Conservation (phyloP, 371 early-diverging fungal species). For the Rhizopus sp. region DNA sequence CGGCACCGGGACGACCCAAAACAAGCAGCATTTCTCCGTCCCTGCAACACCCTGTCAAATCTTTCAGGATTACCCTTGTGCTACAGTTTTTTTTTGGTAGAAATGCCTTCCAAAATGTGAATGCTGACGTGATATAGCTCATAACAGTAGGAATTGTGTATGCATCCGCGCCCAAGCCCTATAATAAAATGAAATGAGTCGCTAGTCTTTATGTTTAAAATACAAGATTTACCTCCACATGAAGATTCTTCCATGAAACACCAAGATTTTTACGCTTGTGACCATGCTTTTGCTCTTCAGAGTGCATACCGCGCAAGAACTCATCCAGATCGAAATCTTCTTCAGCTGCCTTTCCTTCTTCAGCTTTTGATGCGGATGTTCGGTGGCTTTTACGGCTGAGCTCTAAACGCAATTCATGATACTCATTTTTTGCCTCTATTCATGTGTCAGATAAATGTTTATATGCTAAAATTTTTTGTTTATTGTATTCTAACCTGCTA, state of each 20-base stretch:
- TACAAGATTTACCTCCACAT: conserved; percentile 28
- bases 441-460: background rate
- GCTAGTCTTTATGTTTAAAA: conserved; percentile 3
- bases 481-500: conserved; percentile 19
- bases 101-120: conserved; percentile 39
- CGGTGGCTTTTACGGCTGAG: conserved; percentile 27
- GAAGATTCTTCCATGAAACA: conserved; percentile 51
- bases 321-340: conserved; percentile 41
- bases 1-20: conserved; percentile 72
- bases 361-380: conserved; percentile 9
- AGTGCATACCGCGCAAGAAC: conserved; percentile 28
- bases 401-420: conserved; percentile 32
- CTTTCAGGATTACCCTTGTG: conserved; percentile 46
- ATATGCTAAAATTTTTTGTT: no score
- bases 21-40: conserved; percentile 76
- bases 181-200: conserved; percentile 5
- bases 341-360: conserved; percentile 19
- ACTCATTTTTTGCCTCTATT: conserved; percentile 42
- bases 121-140: conserved; percentile 20
- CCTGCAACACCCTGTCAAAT: conserved; percentile 60
- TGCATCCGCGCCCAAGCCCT: conserved; percentile 47
- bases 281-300: conserved; percentile 25
- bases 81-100: conserved; percentile 11
- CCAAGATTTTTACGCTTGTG: conserved; percentile 44
- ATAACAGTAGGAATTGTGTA: conserved; percentile 36